phyloP scores from a whole-genome alignment of 2,329 filamentous ascomycete genomes.

The Colletotrichum nymphaeae region DNA sequence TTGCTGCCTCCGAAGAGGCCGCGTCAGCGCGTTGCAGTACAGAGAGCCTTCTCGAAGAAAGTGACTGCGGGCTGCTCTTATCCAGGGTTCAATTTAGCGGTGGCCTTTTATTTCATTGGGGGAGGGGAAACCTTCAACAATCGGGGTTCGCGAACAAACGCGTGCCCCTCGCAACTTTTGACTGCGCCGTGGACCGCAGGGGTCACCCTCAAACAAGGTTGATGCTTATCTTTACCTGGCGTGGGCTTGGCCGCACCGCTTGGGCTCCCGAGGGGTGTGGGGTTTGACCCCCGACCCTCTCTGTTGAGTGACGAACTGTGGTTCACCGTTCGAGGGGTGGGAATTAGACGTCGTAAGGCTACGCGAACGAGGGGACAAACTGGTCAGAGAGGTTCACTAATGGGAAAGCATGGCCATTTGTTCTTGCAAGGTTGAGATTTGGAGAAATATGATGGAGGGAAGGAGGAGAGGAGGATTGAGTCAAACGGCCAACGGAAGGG shows the following conservation, averaged over 20 bases:
- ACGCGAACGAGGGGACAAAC: slow-evolving; percentile 17
- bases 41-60: slow-evolving; percentile 20
- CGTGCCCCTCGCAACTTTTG: background rate
- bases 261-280: slow-evolving; percentile 12
- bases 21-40: slow-evolving; percentile 23
- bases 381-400: slow-evolving; percentile 3
- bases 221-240: slow-evolving; percentile 31
- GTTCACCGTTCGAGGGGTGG: slow-evolving; percentile 23
- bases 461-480: slow-evolving; percentile 18
- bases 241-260: slow-evolving; percentile 21
- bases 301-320: slow-evolving; percentile 13
- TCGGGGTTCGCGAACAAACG: slow-evolving; percentile 10
- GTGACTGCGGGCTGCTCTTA: background rate
- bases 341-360: slow-evolving; percentile 27
- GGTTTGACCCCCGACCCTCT: background rate
- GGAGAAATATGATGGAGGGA: background rate
- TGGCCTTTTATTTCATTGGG: background rate
- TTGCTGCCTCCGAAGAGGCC: slow-evolving; percentile 29
- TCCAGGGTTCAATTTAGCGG: background rate
- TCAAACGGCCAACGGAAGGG: background rate
- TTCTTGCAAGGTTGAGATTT: background rate
- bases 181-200: slow-evolving; percentile 5
- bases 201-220: slow-evolving; percentile 17
- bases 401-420: slow-evolving; percentile 3
- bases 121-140: background rate